Percentiles rank a stretch among this genome's conserved stretches.
Evolutionary conservation across 2,329 filamentous ascomycete species (phyloP).

Genomic region (Xylariales sp.): DNA sequence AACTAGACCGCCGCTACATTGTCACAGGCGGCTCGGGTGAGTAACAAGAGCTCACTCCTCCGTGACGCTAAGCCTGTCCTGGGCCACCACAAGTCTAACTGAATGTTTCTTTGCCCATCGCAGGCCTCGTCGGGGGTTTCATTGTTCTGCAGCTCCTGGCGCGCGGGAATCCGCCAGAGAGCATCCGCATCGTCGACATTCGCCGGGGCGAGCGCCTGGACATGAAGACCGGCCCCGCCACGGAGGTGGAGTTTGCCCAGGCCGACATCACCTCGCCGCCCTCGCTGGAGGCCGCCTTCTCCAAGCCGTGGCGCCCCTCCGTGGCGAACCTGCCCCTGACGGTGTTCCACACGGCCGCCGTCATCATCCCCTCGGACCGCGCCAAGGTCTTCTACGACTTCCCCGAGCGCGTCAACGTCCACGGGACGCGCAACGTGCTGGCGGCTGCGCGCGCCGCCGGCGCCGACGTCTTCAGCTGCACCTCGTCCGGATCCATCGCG

Average conservation of each 20-base stretch:
- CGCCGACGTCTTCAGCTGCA: slow-evolving; percentile 39
- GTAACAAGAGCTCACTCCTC: neutral
- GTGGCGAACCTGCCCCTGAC: slow-evolving; percentile 39
- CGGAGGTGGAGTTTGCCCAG: slow-evolving; percentile 32
- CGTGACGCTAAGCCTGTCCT: neutral
- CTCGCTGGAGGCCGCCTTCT: slow-evolving; percentile 34
- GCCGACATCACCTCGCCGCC: slow-evolving; percentile 38
- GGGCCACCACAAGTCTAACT: neutral
- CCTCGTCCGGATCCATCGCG: slow-evolving; percentile 40
- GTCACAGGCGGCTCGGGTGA: slow-evolving; percentile 43
- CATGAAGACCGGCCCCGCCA: slow-evolving; percentile 29
- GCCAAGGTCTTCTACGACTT: slow-evolving; percentile 31
- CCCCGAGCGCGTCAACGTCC: slow-evolving; percentile 38
- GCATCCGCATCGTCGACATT: slow-evolving; percentile 45
- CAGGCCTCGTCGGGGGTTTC: slow-evolving; percentile 35
- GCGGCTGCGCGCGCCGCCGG: slow-evolving; percentile 33
- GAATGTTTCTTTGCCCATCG: no score
- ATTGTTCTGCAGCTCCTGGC: slow-evolving; percentile 43
- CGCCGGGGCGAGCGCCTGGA: slow-evolving; percentile 31
- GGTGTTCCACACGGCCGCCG: slow-evolving; percentile 45
- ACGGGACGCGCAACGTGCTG: slow-evolving; percentile 41
- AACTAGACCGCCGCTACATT: slow-evolving; percentile 36
- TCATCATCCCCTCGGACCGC: slow-evolving; percentile 40
- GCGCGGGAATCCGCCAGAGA: slow-evolving; percentile 39
- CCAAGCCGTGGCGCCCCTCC: slow-evolving; percentile 33